phyloP scores from a whole-genome alignment of 768 basidiomycete species.

The Boletus eberwhitei region DNA sequence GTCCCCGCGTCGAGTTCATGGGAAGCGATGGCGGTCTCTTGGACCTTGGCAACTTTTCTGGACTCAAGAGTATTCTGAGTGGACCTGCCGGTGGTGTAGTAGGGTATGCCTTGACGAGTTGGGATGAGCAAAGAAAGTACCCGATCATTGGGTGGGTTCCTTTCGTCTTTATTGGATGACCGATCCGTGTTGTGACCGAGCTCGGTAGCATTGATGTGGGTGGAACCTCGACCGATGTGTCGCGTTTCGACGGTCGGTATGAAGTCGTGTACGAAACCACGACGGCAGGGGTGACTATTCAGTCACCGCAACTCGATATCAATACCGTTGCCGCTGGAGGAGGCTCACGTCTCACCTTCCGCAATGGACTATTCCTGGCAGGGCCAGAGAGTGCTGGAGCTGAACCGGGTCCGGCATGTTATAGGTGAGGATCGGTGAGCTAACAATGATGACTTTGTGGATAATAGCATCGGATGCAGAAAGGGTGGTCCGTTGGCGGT shows the following conservation, averaged over 20 bases:
- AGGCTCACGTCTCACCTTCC: constrained; percentile 84
- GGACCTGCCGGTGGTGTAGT: constrained; percentile 97
- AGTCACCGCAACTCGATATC: constrained; percentile 91
- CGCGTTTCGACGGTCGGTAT: constrained; percentile 85
- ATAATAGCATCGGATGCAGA: constrained; percentile 33
- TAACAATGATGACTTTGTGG: background rate
- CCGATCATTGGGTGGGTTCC: constrained; percentile 79
- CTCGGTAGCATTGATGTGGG: constrained; percentile 77
- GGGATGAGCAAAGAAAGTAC: constrained; percentile 65
- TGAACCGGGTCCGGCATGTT: constrained; percentile 90
- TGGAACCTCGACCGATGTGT: constrained; percentile 94
- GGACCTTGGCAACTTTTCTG: constrained; percentile 81
- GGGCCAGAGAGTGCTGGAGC: constrained; percentile 94
- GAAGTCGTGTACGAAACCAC: constrained; percentile 95
- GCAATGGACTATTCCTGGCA: constrained; percentile 85
- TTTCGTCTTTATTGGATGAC: background rate
- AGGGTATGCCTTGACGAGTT: constrained; percentile 86
- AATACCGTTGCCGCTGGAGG: constrained; percentile 96
- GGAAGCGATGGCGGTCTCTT: constrained; percentile 87
- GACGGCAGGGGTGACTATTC: constrained; percentile 90
- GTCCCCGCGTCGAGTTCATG: constrained; percentile 91
- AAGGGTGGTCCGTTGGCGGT: constrained; percentile 91
- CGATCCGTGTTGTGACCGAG: background rate
- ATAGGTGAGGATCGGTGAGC: constrained; percentile 50
- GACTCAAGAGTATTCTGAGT: constrained; percentile 88